Percentiles rank a stretch among this genome's conserved stretches.
phyloP scores from a whole-genome alignment of 768 basidiomycete genomes.

The Tylopilus felleus region DNA sequence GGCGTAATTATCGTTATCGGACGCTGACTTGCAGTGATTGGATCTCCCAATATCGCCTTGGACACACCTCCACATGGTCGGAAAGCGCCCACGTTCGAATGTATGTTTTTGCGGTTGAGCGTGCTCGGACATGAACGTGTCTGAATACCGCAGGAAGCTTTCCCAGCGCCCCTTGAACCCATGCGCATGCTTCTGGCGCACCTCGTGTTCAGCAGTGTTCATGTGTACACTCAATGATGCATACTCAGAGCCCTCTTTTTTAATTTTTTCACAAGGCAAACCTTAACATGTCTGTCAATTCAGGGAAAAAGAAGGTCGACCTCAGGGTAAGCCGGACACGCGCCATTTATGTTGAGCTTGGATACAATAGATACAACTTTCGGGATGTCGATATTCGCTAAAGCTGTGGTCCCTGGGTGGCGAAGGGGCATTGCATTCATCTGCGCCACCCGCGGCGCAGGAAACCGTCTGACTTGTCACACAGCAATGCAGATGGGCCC shows the following conservation, averaged over 20 bases:
- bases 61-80: not conserved
- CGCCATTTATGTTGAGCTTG: slow-evolving; percentile 6
- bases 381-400: slow-evolving; percentile 18
- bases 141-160: not conserved
- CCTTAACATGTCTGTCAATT: slow-evolving; percentile 17
- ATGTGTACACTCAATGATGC: slow-evolving; percentile 4
- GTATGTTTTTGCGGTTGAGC: slow-evolving; percentile 1
- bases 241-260: slow-evolving; percentile 3
- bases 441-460: slow-evolving; percentile 12
- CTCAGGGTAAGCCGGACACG: slow-evolving; percentile 18
- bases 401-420: slow-evolving; percentile 23
- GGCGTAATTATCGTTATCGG: not conserved
- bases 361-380: slow-evolving; percentile 3
- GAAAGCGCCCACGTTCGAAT: not conserved
- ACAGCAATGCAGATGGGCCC: slow-evolving; percentile 13
- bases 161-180: slow-evolving; percentile 21
- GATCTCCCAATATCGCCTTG: too few relatives aligned
- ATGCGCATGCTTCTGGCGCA: slow-evolving; percentile 26
- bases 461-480: not conserved
- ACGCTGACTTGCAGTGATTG: not conserved
- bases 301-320: slow-evolving; percentile 8
- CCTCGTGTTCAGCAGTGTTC: slow-evolving; percentile 23
- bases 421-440: slow-evolving; percentile 10
- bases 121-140: not conserved
- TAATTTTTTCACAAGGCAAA: slow-evolving; percentile 15